Conservation (phyloP, 2,329 filamentous ascomycete species). For the Exutisphaerella laricina region DNA sequence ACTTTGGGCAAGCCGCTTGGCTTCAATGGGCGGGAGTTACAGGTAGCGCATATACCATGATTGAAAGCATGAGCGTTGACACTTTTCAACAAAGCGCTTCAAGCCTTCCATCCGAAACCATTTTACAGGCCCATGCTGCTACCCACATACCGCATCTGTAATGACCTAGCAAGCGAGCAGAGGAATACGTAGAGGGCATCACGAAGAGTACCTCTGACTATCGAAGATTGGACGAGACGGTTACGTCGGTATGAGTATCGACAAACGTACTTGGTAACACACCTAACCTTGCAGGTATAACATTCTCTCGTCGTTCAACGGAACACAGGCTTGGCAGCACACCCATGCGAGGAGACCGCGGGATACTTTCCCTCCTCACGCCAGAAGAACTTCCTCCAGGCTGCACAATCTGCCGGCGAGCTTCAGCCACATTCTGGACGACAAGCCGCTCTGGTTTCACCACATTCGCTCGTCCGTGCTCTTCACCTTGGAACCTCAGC, state of each 20-base stretch:
- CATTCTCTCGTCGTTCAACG: too few species aligned
- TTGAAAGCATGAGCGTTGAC: slow-evolving; percentile 1
- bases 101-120: neutral
- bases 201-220: neutral
- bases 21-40: neutral
- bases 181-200: neutral
- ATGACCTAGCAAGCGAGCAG: neutral
- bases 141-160: neutral
- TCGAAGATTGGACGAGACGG: too few species aligned
- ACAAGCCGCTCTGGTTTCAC: too few species aligned
- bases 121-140: neutral
- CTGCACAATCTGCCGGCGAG: too few species aligned
- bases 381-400: too few species aligned
- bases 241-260: too few species aligned
- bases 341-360: too few species aligned
- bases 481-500: too few species aligned
- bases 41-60: neutral
- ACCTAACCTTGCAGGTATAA: neutral
- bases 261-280: neutral
- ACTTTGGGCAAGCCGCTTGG: neutral
- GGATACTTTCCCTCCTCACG: too few species aligned
- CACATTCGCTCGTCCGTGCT: too few species aligned
- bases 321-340: too few species aligned
- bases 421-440: too few species aligned
- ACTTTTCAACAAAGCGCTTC: slow-evolving; percentile 1